phyloP scores from a whole-genome alignment of 345 rosid genomes.

The Camelina hispida region DNA sequence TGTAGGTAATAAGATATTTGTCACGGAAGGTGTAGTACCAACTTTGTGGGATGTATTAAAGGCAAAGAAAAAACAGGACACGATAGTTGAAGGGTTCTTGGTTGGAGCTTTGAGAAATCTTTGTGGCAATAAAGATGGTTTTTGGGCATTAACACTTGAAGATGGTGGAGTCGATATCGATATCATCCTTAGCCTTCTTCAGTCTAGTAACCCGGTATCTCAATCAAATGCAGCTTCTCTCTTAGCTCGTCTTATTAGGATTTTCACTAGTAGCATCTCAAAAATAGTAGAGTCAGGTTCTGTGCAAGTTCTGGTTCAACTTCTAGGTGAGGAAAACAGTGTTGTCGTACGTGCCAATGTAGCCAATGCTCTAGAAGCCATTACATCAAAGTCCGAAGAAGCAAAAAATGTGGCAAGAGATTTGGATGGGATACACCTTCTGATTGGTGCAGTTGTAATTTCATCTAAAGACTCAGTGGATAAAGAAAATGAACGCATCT shows the following conservation, averaged over 20 bases:
- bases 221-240: constrained; percentile 93
- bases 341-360: constrained; percentile 72
- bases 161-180: constrained; percentile 75
- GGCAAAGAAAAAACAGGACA: constrained; percentile 64
- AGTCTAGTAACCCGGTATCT: constrained; percentile 74
- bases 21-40: constrained; percentile 85
- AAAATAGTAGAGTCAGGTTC: constrained; percentile 78
- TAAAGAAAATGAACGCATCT: constrained; percentile 60
- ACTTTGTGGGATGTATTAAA: constrained; percentile 79
- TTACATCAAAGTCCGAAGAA: constrained; percentile 65
- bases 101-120: constrained; percentile 92
- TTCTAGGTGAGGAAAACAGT: constrained; percentile 61
- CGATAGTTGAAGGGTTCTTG: constrained; percentile 77
- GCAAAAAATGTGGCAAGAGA: constrained; percentile 68
- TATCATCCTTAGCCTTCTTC: constrained; percentile 71
- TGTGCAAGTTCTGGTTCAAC: constrained; percentile 66
- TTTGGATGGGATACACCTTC: constrained; percentile 67
- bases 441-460: constrained; percentile 81
- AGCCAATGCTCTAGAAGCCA: constrained; percentile 82
- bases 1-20: constrained; percentile 83
- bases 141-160: constrained; percentile 73
- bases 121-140: constrained; percentile 73
- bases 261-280: constrained; percentile 64
- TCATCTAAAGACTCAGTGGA: constrained; percentile 81
- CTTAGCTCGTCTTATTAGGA: constrained; percentile 74